Conservation (phyloP, 345 rosid species). For the Murraya koenigii region DNA sequence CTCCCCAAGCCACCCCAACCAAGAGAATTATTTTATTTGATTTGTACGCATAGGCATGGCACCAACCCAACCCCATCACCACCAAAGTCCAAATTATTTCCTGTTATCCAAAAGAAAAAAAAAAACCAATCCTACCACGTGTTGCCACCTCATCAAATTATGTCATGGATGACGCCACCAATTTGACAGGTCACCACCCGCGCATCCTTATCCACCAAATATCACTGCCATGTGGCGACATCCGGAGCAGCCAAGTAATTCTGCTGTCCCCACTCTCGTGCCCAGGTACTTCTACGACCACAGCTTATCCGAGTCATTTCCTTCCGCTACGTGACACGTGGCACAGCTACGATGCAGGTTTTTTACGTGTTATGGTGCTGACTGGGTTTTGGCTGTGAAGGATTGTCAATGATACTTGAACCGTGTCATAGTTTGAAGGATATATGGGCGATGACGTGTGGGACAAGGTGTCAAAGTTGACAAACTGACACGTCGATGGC, state of each 20-base stretch:
- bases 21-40: not conserved
- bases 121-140: not conserved
- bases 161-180: constrained; percentile 14
- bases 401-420: not conserved
- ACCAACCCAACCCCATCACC: not conserved
- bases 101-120: not conserved
- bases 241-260: not conserved
- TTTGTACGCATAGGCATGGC: not conserved
- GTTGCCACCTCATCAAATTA: not conserved
- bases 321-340: not conserved
- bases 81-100: not conserved
- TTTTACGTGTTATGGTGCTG: not conserved
- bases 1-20: constrained; percentile 13
- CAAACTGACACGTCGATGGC: constrained; percentile 6
- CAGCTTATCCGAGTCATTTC: not conserved
- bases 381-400: not conserved
- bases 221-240: constrained; percentile 20
- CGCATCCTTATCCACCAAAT: constrained; percentile 22
- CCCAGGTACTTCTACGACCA: constrained; percentile 23
- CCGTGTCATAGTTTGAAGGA: constrained; percentile 13
- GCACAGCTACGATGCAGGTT: accelerated
- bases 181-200: constrained; percentile 11
- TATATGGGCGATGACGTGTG: constrained; percentile 9
- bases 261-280: constrained; percentile 2
- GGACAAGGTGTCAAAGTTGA: not conserved